Conservation (phyloP, 192 early-diverging fungal genomes). For the Podila horticola region DNA sequence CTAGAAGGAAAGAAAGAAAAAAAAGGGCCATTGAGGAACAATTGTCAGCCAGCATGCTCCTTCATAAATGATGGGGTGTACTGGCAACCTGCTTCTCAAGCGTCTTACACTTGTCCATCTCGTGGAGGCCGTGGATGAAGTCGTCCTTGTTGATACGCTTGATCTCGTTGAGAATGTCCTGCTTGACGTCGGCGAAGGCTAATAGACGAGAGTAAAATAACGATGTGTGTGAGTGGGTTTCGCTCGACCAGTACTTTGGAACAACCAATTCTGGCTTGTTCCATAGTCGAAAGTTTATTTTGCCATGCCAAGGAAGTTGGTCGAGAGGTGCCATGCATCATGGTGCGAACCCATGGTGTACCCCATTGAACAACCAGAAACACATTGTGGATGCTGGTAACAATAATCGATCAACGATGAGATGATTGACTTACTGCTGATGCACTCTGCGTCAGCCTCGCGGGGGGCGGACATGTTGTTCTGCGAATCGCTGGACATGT, state of each 20-base stretch:
- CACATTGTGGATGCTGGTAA: no score
- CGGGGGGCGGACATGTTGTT: conserved; percentile 56
- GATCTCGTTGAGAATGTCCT: conserved; percentile 56
- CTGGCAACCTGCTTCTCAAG: neutral
- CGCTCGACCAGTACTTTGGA: no score
- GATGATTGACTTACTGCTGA: conserved; percentile 21
- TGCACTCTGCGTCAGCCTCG: conserved; percentile 53
- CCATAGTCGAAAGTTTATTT: no score
- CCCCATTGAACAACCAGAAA: no score
- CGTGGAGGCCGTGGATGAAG: conserved; percentile 55
- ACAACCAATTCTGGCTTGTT: no score
- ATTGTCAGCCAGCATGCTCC: neutral
- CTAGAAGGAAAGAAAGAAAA: conserved; percentile 2
- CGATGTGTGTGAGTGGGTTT: neutral
- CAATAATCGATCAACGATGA: no score
- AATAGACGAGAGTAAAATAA: conserved; percentile 13
- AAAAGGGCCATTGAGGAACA: neutral
- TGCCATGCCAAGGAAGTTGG: no score
- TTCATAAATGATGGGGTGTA: neutral
- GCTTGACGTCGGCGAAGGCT: conserved; percentile 55
- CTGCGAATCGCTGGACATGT: conserved; percentile 59
- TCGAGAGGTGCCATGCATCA: no score
- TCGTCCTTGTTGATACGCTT: conserved; percentile 38
- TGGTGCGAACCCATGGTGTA: no score
- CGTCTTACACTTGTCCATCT: conserved; percentile 56